Conservation (phyloP, 257 asterid species). For the Leptodermis oblonga region DNA sequence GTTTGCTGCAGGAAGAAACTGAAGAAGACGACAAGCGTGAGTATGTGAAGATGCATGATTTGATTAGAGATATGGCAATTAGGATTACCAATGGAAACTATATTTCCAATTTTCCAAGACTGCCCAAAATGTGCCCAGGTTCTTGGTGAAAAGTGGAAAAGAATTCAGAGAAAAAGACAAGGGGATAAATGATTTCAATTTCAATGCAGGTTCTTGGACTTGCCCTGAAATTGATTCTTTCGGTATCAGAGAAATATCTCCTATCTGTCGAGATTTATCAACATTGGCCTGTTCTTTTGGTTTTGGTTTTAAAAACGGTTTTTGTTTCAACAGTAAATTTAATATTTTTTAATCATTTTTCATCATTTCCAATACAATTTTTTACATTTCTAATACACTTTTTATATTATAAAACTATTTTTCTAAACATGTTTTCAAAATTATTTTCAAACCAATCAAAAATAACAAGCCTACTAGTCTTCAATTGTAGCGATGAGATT, state of each 20-base stretch:
- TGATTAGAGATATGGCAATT: conserved; percentile 12
- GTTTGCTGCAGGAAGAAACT: neutral
- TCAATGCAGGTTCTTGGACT: conserved; percentile 1
- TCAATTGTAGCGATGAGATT: neutral
- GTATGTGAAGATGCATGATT: conserved; percentile 12
- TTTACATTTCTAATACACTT: too few relatives aligned
- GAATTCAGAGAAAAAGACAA: neutral
- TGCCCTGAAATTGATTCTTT: neutral
- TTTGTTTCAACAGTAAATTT: too few relatives aligned
- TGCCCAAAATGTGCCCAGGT: neutral
- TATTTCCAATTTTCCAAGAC: neutral
- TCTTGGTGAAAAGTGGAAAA: conserved; percentile 11
- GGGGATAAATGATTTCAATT: conserved; percentile 9
- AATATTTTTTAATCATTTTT: too few relatives aligned
- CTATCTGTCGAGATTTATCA: neutral
- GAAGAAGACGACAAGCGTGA: neutral
- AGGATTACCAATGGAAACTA: neutral
- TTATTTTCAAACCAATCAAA: neutral
- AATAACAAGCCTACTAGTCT: neutral
- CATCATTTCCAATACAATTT: too few relatives aligned
- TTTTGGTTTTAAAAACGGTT: too few relatives aligned
- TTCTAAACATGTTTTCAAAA: too few relatives aligned
- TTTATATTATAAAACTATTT: too few relatives aligned
- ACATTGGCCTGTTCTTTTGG: too few relatives aligned
- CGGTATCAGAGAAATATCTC: neutral